These are phyloP conservation scores for Penicillium nucicola DNA, from an alignment of 495 filamentous ascomycete genomes.

Conservation along the genomic window DNA sequence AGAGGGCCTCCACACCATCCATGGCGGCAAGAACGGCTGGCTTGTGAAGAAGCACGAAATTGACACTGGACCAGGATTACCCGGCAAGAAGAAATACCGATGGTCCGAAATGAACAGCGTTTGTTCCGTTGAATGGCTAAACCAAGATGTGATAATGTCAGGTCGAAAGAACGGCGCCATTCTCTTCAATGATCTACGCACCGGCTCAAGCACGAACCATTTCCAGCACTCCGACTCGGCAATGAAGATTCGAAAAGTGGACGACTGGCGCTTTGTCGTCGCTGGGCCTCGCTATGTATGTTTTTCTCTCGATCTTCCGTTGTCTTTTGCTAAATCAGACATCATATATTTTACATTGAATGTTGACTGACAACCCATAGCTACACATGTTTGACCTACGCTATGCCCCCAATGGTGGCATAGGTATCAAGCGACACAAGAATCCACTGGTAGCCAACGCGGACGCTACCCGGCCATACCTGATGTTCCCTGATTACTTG, in stretches of 20 bases:
- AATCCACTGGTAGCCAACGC: slow-evolving; percentile 5
- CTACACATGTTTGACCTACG: slow-evolving; percentile 48
- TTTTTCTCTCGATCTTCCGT: not conserved
- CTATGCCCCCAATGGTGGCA: slow-evolving; percentile 29
- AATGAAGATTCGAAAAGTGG: slow-evolving; percentile 35
- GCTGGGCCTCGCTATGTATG: slow-evolving; percentile 37
- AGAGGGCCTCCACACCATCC: slow-evolving; percentile 36
- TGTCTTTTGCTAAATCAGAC: not conserved
- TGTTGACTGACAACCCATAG: slow-evolving; percentile 13
- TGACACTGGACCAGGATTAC: slow-evolving; percentile 6
- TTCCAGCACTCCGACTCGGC: slow-evolving; percentile 36
- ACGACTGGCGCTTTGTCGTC: slow-evolving; percentile 35
- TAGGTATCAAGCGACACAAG: slow-evolving; percentile 23
- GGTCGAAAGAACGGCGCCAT: slow-evolving; percentile 36
- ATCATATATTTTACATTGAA: too few relatives aligned
- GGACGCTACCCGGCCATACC: slow-evolving; percentile 35
- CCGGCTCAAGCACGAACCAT: slow-evolving; percentile 27
- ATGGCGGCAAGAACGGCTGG: slow-evolving; percentile 30
- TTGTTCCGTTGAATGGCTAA: slow-evolving; percentile 40
- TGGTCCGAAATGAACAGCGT: slow-evolving; percentile 10
- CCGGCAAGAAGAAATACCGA: too few relatives aligned
- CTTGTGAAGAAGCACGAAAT: slow-evolving; percentile 29
- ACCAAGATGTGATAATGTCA: slow-evolving; percentile 31
- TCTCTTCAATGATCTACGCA: slow-evolving; percentile 38
- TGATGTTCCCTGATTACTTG: slow-evolving; percentile 31